phyloP scores from a whole-genome alignment of 176 grass and related monocot species.

The Oryza coarctata region DNA sequence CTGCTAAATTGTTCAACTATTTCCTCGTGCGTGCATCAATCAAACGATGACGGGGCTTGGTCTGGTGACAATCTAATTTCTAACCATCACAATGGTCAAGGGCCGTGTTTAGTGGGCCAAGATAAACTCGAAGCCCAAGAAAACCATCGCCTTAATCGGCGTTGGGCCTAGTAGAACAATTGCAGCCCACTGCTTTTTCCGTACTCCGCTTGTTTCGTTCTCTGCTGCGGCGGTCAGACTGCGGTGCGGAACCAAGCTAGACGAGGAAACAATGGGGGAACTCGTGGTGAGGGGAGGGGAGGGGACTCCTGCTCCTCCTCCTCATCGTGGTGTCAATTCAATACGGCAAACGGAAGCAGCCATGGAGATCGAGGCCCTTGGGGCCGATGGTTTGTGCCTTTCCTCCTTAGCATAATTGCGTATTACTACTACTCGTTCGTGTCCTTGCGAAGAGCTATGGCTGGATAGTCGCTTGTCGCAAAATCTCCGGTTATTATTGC shows the following conservation, averaged over 20 bases:
- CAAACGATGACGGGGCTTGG: too few species aligned
- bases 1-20: too few species aligned
- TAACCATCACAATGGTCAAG: not conserved
- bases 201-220: not conserved
- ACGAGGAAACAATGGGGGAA: conserved; percentile 8
- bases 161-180: not conserved
- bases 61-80: too few species aligned
- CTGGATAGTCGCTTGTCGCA: not conserved
- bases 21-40: too few species aligned
- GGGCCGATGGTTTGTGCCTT: not conserved
- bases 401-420: not conserved
- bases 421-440: not conserved
- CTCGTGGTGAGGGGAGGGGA: not conserved
- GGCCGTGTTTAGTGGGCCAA: not conserved
- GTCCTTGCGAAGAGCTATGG: not conserved
- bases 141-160: not conserved
- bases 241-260: not conserved
- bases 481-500: not conserved
- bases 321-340: not conserved
- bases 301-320: not conserved
- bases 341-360: not conserved
- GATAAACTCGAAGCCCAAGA: not conserved
- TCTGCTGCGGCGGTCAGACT: not conserved
- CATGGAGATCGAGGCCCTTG: not conserved
- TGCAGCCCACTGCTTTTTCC: not conserved